Percentiles rank a stretch among this genome's conserved stretches.
These are phyloP conservation scores for Aspergillaceae sp. DNA, from an alignment of 2,329 filamentous ascomycete genomes.

Conservation along the genomic window DNA sequence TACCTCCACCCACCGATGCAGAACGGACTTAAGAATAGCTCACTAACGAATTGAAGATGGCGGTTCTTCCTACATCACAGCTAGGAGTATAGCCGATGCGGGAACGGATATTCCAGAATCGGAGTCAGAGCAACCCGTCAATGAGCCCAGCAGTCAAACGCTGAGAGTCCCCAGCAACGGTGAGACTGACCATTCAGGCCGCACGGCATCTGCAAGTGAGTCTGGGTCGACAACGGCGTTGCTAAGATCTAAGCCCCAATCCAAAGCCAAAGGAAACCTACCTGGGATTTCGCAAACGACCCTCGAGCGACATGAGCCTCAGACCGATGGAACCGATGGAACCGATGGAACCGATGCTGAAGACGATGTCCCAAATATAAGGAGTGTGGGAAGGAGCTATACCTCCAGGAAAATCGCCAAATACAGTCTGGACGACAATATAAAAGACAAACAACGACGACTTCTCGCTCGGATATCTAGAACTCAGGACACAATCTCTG, in stretches of 20 bases:
- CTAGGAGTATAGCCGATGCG: slow-evolving; percentile 12
- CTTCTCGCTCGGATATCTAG: slow-evolving; percentile 30
- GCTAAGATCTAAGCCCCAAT: slow-evolving; percentile 14
- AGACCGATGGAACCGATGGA: slow-evolving; percentile 20
- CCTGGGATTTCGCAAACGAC: slow-evolving; percentile 8
- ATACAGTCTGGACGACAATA: slow-evolving; percentile 38
- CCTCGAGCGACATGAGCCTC: slow-evolving; percentile 27
- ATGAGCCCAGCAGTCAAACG: slow-evolving; percentile 7
- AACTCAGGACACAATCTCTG: slow-evolving; percentile 28
- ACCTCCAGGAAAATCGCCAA: slow-evolving; percentile 31
- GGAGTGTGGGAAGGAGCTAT: neutral
- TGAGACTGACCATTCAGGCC: slow-evolving; percentile 13
- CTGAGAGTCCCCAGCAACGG: slow-evolving; percentile 11
- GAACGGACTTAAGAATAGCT: slow-evolving; percentile 1
- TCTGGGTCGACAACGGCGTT: slow-evolving; percentile 27
- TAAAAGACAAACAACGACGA: slow-evolving; percentile 32
- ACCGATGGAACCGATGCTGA: slow-evolving; percentile 7
- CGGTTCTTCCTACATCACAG: slow-evolving; percentile 25
- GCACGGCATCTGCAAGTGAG: slow-evolving; percentile 20
- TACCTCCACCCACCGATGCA: slow-evolving; percentile 6
- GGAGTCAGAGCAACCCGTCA: slow-evolving; percentile 3
- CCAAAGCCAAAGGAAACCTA: slow-evolving; percentile 15
- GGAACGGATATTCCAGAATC: slow-evolving; percentile 4
- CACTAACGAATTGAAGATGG: slow-evolving; percentile 11
- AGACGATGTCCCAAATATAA: slow-evolving; percentile 2